Percentiles rank a stretch among this genome's conserved stretches.
Conservation (phyloP, 2,329 filamentous ascomycete species). For the Ophiobolus disseminans region DNA sequence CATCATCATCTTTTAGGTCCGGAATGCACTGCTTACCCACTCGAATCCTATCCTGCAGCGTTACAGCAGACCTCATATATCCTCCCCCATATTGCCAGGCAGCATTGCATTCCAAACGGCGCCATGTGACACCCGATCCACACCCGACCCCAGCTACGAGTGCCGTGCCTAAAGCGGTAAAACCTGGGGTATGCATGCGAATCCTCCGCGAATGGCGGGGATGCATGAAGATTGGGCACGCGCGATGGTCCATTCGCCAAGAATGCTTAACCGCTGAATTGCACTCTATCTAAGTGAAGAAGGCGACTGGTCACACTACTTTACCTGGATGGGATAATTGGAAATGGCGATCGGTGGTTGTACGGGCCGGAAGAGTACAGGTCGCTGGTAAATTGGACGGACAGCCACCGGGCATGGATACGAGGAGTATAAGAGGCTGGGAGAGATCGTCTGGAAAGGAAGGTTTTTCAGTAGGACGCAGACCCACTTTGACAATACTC, state of each 20-base stretch:
- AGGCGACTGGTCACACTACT: conserved; percentile 12
- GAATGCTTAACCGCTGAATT: conserved; percentile 18
- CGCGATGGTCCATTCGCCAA: conserved; percentile 20
- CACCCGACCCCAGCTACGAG: conserved; percentile 12
- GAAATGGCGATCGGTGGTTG: conserved; percentile 16
- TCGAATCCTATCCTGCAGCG: neutral
- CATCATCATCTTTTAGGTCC: neutral
- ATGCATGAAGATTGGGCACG: conserved; percentile 18
- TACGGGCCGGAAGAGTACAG: conserved; percentile 17
- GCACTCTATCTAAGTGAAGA: conserved; percentile 32
- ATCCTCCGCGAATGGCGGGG: conserved; percentile 18
- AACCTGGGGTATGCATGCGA: conserved; percentile 20
- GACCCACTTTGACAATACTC: conserved; percentile 8
- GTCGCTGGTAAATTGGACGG: conserved; percentile 19
- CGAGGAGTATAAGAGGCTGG: conserved; percentile 19
- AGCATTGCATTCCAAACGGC: conserved; percentile 20
- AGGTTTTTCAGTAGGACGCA: conserved; percentile 2
- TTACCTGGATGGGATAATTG: conserved; percentile 12
- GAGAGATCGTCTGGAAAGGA: neutral
- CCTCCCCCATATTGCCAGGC: conserved; percentile 14
- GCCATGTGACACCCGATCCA: conserved; percentile 21
- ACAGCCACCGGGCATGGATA: neutral
- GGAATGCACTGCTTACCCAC: conserved; percentile 1
- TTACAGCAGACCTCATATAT: conserved; percentile 3
- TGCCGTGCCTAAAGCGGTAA: conserved; percentile 25